Percentiles rank a stretch among this genome's conserved stretches.
These are phyloP conservation scores for Galeopsis tetrahit DNA, from an alignment of 257 asterid genomes.

Conservation along the genomic window DNA sequence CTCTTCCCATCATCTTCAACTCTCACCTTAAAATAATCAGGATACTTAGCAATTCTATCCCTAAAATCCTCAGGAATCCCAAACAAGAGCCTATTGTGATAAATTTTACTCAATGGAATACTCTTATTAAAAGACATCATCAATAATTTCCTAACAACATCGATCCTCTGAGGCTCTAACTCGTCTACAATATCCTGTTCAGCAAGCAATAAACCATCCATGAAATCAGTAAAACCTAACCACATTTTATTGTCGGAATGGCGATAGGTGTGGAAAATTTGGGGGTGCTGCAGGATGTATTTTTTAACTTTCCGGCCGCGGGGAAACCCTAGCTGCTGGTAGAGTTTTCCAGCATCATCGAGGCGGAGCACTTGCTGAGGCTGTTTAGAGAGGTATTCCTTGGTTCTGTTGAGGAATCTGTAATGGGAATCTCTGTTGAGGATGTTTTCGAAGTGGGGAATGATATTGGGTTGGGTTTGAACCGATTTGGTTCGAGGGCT, in stretches of 20 bases:
- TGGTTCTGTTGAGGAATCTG: slow-evolving; percentile 78
- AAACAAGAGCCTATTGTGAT: slow-evolving; percentile 75
- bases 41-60: slow-evolving; percentile 67
- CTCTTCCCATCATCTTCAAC: slow-evolving; percentile 74
- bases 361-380: slow-evolving; percentile 69
- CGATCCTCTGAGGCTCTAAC: slow-evolving; percentile 60
- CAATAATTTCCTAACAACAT: slow-evolving; percentile 66
- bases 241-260: slow-evolving; percentile 76
- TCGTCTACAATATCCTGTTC: slow-evolving; percentile 48
- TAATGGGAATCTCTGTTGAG: slow-evolving; percentile 64
- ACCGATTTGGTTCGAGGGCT: slow-evolving; percentile 76
- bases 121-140: slow-evolving; percentile 78
- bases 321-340: slow-evolving; percentile 88
- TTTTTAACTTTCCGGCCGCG: slow-evolving; percentile 78
- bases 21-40: slow-evolving; percentile 58
- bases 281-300: slow-evolving; percentile 77
- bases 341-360: slow-evolving; percentile 82
- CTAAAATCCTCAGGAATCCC: slow-evolving; percentile 88
- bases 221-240: slow-evolving; percentile 82
- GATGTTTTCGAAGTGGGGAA: slow-evolving; percentile 63
- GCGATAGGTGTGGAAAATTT: slow-evolving; percentile 66
- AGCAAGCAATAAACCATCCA: slow-evolving; percentile 52
- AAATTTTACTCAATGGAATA: slow-evolving; percentile 73
- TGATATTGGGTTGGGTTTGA: slow-evolving; percentile 73
- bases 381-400: slow-evolving; percentile 78